Evolutionary conservation across 108 stramenopile species (phyloP).

Genomic region (Nitzschia palea): DNA sequence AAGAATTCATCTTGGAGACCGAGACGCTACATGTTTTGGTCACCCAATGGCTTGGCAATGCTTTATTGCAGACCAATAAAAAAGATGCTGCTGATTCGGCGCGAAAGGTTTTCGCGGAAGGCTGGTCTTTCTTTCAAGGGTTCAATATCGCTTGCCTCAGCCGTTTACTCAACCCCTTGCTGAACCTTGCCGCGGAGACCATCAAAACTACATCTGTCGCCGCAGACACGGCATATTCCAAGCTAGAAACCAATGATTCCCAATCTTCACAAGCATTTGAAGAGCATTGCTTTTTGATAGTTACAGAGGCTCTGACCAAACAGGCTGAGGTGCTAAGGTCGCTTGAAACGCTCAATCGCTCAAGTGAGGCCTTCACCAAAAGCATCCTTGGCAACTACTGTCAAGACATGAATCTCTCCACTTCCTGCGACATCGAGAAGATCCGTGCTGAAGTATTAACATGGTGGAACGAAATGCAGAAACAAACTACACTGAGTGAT

Average conservation of each 20-base stretch:
- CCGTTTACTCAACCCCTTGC: background rate
- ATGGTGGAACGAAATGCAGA: too few relatives aligned
- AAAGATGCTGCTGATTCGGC: slow-evolving; percentile 19
- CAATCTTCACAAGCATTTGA: background rate
- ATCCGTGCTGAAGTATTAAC: too few relatives aligned
- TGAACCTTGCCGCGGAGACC: slow-evolving; percentile 22
- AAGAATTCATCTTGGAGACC: slow-evolving; percentile 27
- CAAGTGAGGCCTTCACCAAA: background rate
- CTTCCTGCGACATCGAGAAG: too few relatives aligned
- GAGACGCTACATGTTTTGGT: slow-evolving; percentile 37
- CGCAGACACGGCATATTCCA: slow-evolving; percentile 18
- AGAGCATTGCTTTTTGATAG: slow-evolving; percentile 4
- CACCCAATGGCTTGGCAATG: slow-evolving; percentile 30
- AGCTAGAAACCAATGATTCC: slow-evolving; percentile 5
- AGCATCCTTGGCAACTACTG: background rate
- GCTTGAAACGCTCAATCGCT: slow-evolving; percentile 2
- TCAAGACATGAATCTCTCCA: slow-evolving; percentile 11
- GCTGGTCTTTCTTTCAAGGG: slow-evolving; percentile 12
- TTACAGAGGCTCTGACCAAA: slow-evolving; percentile 13
- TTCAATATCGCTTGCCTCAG: background rate
- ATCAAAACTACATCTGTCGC: slow-evolving; percentile 12
- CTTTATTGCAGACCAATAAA: slow-evolving; percentile 12
- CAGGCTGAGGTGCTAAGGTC: slow-evolving; percentile 15
- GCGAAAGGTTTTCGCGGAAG: slow-evolving; percentile 11
- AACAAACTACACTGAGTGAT: too few relatives aligned